A percentile compares a stretch with the other conserved stretches of the same genome.
phyloP scores from a whole-genome alignment of 139 green algal genomes.

The Coccomyxa sp. region DNA sequence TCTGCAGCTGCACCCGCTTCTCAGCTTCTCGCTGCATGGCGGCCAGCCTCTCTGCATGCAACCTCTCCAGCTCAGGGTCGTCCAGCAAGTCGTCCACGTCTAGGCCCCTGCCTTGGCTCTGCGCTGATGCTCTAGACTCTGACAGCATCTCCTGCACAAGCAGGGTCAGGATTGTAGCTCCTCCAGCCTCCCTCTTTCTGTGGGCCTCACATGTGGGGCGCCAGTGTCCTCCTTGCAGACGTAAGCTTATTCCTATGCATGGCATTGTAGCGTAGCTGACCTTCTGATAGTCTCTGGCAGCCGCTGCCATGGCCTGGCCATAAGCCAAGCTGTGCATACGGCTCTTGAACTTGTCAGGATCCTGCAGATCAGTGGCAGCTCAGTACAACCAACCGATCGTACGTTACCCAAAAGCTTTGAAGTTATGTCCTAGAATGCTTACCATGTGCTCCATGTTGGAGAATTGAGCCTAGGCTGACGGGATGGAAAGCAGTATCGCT shows the following conservation, averaged over 20 bases:
- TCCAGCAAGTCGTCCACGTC: slow-evolving; percentile 80
- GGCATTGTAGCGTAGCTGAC: slow-evolving; percentile 23
- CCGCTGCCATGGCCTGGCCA: slow-evolving; percentile 75
- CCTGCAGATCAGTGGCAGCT: slow-evolving; percentile 14
- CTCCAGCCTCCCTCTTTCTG: not conserved
- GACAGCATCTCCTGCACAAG: slow-evolving; percentile 37
- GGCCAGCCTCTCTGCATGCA: slow-evolving; percentile 68
- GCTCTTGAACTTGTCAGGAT: slow-evolving; percentile 56
- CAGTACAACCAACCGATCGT: no score
- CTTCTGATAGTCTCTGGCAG: slow-evolving; percentile 79
- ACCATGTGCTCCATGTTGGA: slow-evolving; percentile 21
- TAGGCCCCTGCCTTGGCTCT: slow-evolving; percentile 23
- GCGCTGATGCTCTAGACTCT: slow-evolving; percentile 14
- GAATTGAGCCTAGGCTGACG: no score
- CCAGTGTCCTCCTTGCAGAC: no score
- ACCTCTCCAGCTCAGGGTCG: slow-evolving; percentile 55
- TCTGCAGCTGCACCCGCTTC: slow-evolving; percentile 64
- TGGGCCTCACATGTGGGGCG: no score
- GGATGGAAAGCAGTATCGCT: no score
- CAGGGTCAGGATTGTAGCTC: not conserved
- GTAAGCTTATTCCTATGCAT: not conserved
- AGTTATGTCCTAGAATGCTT: no score
- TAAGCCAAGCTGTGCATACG: slow-evolving; percentile 79
- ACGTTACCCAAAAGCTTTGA: no score
- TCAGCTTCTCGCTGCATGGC: slow-evolving; percentile 76